These are phyloP conservation scores for Macrocybe gigantea DNA, from an alignment of 768 basidiomycete species.

Conservation along the genomic window DNA sequence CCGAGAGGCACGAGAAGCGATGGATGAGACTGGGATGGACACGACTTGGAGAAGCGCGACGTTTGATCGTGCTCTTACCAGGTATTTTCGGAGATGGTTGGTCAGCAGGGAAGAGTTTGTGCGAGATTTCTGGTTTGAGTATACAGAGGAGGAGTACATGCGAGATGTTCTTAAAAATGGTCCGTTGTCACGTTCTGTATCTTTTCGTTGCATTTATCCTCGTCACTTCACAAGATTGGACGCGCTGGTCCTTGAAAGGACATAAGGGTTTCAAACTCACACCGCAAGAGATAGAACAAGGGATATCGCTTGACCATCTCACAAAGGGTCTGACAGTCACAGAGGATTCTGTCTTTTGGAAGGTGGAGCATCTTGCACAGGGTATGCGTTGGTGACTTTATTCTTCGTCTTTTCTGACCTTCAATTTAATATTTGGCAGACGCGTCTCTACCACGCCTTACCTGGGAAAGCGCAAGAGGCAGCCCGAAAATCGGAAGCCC, in stretches of 20 bases:
- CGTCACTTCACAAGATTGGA: slow-evolving; percentile 23
- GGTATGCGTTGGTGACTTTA: background rate
- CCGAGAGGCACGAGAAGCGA: slow-evolving; percentile 22
- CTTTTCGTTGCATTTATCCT: background rate
- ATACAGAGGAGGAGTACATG: slow-evolving; percentile 35
- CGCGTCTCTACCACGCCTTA: too few species aligned
- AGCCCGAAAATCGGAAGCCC: too few species aligned
- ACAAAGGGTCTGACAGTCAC: slow-evolving; percentile 19
- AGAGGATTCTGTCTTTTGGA: background rate
- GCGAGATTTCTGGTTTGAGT: slow-evolving; percentile 33
- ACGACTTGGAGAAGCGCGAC: slow-evolving; percentile 31
- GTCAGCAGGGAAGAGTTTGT: slow-evolving; percentile 31
- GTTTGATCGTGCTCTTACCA: slow-evolving; percentile 36
- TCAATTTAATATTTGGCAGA: too few species aligned
- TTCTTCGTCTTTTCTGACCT: too few species aligned
- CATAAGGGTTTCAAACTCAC: slow-evolving; percentile 36
- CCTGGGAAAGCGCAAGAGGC: too few species aligned
- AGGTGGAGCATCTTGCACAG: background rate
- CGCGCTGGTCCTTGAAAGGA: slow-evolving; percentile 29
- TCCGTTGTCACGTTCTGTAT: slow-evolving; percentile 12
- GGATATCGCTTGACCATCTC: slow-evolving; percentile 25
- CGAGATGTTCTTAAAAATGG: slow-evolving; percentile 32
- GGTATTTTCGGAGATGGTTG: slow-evolving; percentile 39
- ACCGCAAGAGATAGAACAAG: slow-evolving; percentile 26
- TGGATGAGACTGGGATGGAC: slow-evolving; percentile 20